phyloP scores from a whole-genome alignment of 495 filamentous ascomycete species.

The Annulohypoxylon bovei region DNA sequence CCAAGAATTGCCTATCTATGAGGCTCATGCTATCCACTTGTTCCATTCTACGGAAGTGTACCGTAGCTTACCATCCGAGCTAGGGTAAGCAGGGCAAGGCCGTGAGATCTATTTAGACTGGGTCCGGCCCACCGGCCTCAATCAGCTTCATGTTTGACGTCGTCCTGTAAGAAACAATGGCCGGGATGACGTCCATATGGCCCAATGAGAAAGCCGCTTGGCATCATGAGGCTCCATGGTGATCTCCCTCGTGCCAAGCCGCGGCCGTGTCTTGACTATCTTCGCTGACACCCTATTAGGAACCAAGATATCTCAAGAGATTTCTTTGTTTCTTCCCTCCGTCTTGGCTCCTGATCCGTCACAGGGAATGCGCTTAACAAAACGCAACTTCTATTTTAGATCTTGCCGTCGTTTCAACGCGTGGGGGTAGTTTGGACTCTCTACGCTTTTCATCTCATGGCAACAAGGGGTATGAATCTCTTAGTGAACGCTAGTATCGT shows the following conservation, averaged over 20 bases:
- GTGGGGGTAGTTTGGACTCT: slow-evolving; percentile 3
- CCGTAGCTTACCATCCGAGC: slow-evolving; percentile 3
- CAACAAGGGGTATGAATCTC: not conserved
- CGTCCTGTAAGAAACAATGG: slow-evolving; percentile 23
- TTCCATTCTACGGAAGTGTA: not conserved
- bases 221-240: slow-evolving; percentile 35
- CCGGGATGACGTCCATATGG: slow-evolving; percentile 9
- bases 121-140: slow-evolving; percentile 38
- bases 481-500: not conserved
- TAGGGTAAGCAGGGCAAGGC: slow-evolving; percentile 1
- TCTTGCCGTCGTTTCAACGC: slow-evolving; percentile 19
- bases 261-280: slow-evolving; percentile 19
- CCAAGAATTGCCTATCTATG: slow-evolving; percentile 40
- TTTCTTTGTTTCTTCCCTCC: slow-evolving; percentile 23
- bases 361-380: slow-evolving; percentile 3
- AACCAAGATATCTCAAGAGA: slow-evolving; percentile 20
- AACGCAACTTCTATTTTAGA: slow-evolving; percentile 38
- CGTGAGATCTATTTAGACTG: slow-evolving; percentile 26
- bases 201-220: slow-evolving; percentile 22
- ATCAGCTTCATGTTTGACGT: slow-evolving; percentile 44
- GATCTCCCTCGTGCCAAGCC: slow-evolving; percentile 41
- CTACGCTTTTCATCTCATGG: not conserved
- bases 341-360: slow-evolving; percentile 13
- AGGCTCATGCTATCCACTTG: slow-evolving; percentile 35
- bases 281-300: slow-evolving; percentile 16